Percentiles rank a stretch among this genome's conserved stretches.
phyloP scores from a whole-genome alignment of 345 rosid genomes.

The Iberis pinnata region DNA sequence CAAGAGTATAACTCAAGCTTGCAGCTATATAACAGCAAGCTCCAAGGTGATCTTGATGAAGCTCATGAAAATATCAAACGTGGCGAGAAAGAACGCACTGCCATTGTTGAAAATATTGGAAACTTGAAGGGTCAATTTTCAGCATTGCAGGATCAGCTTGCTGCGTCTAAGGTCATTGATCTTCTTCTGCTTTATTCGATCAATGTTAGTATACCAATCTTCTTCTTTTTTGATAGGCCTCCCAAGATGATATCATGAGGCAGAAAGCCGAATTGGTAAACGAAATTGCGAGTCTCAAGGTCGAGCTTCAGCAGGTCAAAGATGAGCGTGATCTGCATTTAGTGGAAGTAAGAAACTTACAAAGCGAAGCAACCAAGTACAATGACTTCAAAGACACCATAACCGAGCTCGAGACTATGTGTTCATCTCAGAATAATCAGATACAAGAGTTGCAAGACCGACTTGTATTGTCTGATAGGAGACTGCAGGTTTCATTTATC shows the following conservation, averaged over 20 bases:
- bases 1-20: constrained; percentile 95
- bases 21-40: constrained; percentile 86
- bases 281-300: constrained; percentile 58
- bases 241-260: constrained; percentile 62
- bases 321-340: constrained; percentile 63
- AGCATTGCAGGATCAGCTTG: constrained; percentile 71
- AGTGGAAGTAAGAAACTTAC: constrained; percentile 45
- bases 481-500: constrained; percentile 46
- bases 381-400: constrained; percentile 61
- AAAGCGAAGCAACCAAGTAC: constrained; percentile 48
- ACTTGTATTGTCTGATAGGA: constrained; percentile 55
- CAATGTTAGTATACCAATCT: not conserved
- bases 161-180: constrained; percentile 57
- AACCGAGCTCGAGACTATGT: constrained; percentile 69
- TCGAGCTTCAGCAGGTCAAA: constrained; percentile 57
- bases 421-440: constrained; percentile 58
- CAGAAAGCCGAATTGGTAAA: constrained; percentile 61
- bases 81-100: constrained; percentile 76
- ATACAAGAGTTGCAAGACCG: constrained; percentile 57
- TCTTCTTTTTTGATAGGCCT: constrained; percentile 40
- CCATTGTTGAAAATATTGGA: constrained; percentile 67
- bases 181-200: constrained; percentile 12
- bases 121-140: constrained; percentile 63
- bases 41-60: constrained; percentile 82
- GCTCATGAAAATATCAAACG: constrained; percentile 73